These are phyloP conservation scores for Akebia trifoliata DNA, from an alignment of 164 flowering plant genomes.

Conservation along the genomic window DNA sequence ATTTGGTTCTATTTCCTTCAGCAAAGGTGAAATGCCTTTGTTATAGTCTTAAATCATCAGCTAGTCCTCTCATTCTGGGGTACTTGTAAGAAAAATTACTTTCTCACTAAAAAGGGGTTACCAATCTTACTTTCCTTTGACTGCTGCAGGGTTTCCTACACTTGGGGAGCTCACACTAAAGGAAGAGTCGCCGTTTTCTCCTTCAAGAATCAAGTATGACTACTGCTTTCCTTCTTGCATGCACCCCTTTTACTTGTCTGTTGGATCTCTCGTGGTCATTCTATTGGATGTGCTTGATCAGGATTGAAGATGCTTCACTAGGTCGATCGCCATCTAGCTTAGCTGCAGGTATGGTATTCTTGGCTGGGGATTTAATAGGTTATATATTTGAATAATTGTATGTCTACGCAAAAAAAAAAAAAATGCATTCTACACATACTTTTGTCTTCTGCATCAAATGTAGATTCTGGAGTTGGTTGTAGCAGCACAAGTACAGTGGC, in stretches of 20 bases:
- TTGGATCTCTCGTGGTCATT: slow-evolving; percentile 7
- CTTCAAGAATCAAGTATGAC: slow-evolving; percentile 68
- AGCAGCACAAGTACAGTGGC: slow-evolving; percentile 27
- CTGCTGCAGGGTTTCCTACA: slow-evolving; percentile 35
- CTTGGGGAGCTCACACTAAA: slow-evolving; percentile 45
- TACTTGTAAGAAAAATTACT: too few relatives aligned
- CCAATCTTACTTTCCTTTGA: slow-evolving; percentile 7
- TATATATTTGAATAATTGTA: too few relatives aligned
- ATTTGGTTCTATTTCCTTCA: too few relatives aligned
- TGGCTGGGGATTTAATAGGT: too few relatives aligned
- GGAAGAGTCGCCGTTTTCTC: slow-evolving; percentile 58
- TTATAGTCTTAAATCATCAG: too few relatives aligned
- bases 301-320: slow-evolving; percentile 57
- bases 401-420: too few relatives aligned
- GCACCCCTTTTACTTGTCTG: not conserved
- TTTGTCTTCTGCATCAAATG: slow-evolving; percentile 30
- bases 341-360: slow-evolving; percentile 37
- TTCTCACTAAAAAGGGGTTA: not conserved
- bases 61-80: not conserved
- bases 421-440: too few relatives aligned
- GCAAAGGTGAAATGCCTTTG: too few relatives aligned
- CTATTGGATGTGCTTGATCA: slow-evolving; percentile 22
- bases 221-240: not conserved
- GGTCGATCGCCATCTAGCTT: slow-evolving; percentile 43
- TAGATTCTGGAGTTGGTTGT: slow-evolving; percentile 33